Evolutionary conservation across 2,329 filamentous ascomycete genomes (phyloP).

Genomic region (Lachnellula occidentalis): DNA sequence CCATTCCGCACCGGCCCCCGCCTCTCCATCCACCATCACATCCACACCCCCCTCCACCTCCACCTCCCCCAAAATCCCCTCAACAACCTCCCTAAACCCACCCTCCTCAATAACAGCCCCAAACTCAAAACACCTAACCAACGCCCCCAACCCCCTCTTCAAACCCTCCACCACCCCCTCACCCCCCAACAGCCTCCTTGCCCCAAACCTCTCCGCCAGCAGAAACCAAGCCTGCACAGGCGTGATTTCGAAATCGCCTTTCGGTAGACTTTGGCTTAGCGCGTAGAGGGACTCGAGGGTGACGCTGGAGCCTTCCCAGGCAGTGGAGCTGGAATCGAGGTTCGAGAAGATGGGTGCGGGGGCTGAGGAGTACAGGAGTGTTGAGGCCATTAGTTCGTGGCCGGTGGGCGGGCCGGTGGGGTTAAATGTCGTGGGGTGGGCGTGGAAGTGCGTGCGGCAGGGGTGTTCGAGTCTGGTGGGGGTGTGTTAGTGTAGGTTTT

Average conservation of each 20-base stretch:
- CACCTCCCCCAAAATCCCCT: conserved; percentile 8
- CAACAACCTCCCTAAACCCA: conserved; percentile 23
- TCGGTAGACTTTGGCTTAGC: conserved; percentile 19
- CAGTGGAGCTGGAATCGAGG: neutral
- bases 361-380: conserved; percentile 20
- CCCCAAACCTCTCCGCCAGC: conserved; percentile 14
- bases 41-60: neutral
- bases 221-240: conserved; percentile 30
- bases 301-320: conserved; percentile 7
- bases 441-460: conserved; percentile 23
- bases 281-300: conserved; percentile 14
- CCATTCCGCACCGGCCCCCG: neutral
- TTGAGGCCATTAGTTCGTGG: conserved; percentile 27
- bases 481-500: neutral
- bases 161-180: conserved; percentile 13
- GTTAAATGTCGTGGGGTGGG: conserved; percentile 7
- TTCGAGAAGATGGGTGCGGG: conserved; percentile 11
- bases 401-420: conserved; percentile 9
- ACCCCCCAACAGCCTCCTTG: conserved; percentile 2
- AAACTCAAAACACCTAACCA: conserved; percentile 25
- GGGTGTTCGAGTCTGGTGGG: conserved; percentile 24
- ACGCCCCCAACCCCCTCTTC: conserved; percentile 16
- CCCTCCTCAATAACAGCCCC: conserved; percentile 25
- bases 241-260: conserved; percentile 25
- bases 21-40: neutral